Evolutionary conservation across 2,329 filamentous ascomycete genomes (phyloP), one percentile per base, ranked within the genome.

Genomic region (Onygenales sp.): DNA sequence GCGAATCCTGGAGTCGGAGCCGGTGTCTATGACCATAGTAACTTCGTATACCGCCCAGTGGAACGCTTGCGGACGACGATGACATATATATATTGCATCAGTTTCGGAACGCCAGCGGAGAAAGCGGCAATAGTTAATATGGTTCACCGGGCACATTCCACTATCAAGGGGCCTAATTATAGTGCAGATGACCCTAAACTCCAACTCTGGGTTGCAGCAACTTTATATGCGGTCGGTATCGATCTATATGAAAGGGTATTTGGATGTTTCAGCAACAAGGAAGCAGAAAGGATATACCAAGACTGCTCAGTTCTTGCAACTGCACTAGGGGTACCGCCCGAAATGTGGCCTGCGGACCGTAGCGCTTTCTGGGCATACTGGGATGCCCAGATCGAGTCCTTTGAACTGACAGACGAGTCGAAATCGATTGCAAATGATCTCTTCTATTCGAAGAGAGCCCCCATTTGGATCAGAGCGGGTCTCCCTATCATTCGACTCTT

Each of bases 401-500:
- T 27, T 27, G 21, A 27, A 27, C 21, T 27, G 21, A 27, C 21
- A 27, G 21, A 27, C 21, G 21, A 27, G 21, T 27, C 21, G 21
- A 27, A 27, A 27, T 27, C 21, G 21, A 27, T 27, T 27, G 62
- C 59, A 10, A 54, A 61, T 0, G 63, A 67, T 49, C 54, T 68
- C 2, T 59, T 68, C 1, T 61, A 60, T 13, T 66, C 63, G 34
- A 61, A 61, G 8, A 58, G 62, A 3, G 46, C 60, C 11, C 66
- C 64, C 1, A 40, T 68, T 4, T 56, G 53, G 10, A 45, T 69
- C n/a, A 55, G 57, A 2, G 55, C 56, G 2, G 49, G 56, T 10
- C 56, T 67, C 47, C 65, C 65, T 1, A 50, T 65, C 6, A 52
- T 66, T 1, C 59, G 66, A 1, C 48, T 68, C 3, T 53, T 63